Conservation (phyloP, 202 grass and related monocot genomes). For the Zoysia matrella region DNA sequence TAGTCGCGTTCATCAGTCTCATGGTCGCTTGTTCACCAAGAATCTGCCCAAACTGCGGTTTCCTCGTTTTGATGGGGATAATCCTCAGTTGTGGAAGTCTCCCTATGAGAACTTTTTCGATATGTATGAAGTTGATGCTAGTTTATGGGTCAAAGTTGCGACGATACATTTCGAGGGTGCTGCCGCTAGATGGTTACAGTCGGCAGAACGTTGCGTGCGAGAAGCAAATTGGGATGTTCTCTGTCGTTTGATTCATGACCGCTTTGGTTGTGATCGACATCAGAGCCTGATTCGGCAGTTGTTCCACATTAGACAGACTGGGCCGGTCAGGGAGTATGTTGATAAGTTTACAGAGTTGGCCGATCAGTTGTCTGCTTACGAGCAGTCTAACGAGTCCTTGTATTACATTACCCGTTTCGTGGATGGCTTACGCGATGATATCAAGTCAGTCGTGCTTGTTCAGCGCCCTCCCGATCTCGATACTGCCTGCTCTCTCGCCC, state of each 20-base stretch:
- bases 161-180: neutral
- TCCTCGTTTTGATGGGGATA: neutral
- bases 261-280: neutral
- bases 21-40: too few species aligned
- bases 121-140: conserved; percentile 37
- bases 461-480: neutral
- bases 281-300: neutral
- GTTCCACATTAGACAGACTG: neutral
- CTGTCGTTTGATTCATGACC: neutral
- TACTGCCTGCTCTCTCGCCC: neutral
- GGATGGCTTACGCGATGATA: neutral
- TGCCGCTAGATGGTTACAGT: neutral
- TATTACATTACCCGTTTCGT: neutral
- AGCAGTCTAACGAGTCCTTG: neutral
- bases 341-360: neutral
- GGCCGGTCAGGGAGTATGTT: neutral
- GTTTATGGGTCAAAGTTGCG: neutral
- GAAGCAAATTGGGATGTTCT: neutral
- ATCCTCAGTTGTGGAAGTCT: neutral
- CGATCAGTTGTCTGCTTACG: neutral
- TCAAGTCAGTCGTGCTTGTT: neutral
- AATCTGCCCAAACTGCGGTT: neutral
- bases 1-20: too few species aligned
- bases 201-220: accelerated
- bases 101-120: conserved; percentile 15